A percentile compares a stretch with the other conserved stretches of the same genome.
Conservation (phyloP, 176 grass and related monocot genomes). For the Pharus latifolius region DNA sequence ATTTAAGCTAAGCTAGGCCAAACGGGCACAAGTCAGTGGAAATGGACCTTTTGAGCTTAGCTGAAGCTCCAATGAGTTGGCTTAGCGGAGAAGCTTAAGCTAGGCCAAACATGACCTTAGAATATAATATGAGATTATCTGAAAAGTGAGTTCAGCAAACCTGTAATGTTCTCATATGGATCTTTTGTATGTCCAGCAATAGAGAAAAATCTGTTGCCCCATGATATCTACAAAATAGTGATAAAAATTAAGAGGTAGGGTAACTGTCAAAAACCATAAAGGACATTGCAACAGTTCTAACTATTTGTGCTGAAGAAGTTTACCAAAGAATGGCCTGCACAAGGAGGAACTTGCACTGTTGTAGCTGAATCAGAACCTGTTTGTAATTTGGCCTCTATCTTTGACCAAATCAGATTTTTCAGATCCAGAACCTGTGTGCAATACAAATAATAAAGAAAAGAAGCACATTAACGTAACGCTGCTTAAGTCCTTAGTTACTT, state of each 20-base stretch:
- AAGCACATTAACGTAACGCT: background rate
- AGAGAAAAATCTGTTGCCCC: constrained; percentile 80
- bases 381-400: constrained; percentile 81
- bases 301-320: background rate
- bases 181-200: constrained; percentile 90
- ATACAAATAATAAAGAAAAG: constrained; percentile 4
- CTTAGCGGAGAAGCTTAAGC: too few species aligned
- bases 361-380: constrained; percentile 39
- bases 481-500: background rate
- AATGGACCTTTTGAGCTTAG: too few species aligned
- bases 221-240: constrained; percentile 58
- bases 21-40: too few species aligned
- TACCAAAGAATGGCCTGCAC: constrained; percentile 99
- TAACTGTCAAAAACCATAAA: constrained; percentile 6
- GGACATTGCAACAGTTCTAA: background rate
- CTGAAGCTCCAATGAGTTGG: too few species aligned
- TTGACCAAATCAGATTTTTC: constrained; percentile 88
- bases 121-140: constrained; percentile 1
- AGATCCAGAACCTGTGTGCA: constrained; percentile 66
- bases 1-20: too few species aligned
- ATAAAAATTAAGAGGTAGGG: background rate
- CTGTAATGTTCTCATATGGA: constrained; percentile 81
- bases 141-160: constrained; percentile 36
- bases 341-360: constrained; percentile 49
- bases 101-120: too few species aligned